Evolutionary conservation across 805 yeast genomes (phyloP).

Genomic region (Cyberlindnera mississippiensis): DNA sequence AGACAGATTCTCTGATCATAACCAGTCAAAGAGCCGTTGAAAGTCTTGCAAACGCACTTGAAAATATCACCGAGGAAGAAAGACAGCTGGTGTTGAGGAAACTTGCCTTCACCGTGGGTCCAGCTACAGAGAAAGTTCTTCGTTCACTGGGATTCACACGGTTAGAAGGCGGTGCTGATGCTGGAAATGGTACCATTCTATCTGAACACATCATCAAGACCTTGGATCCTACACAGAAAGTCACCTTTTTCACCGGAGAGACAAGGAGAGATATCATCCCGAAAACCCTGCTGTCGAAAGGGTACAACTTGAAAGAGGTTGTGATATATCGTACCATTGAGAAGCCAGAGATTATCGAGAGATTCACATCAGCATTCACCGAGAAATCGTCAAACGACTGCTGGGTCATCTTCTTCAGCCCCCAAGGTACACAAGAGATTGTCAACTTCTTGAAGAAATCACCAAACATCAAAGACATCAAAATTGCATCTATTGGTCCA

Average conservation of each 20-base stretch:
- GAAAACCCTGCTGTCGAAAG: slow-evolving; percentile 40
- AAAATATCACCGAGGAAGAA: slow-evolving; percentile 16
- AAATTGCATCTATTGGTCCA: slow-evolving; percentile 87
- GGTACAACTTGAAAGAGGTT: slow-evolving; percentile 49
- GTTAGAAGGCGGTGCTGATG: slow-evolving; percentile 66
- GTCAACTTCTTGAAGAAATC: slow-evolving; percentile 39
- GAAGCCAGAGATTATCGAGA: slow-evolving; percentile 39
- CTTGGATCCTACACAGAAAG: slow-evolving; percentile 21
- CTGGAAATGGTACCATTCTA: slow-evolving; percentile 77
- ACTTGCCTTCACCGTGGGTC: slow-evolving; percentile 85
- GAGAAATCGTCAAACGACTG: slow-evolving; percentile 22
- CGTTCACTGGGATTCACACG: slow-evolving; percentile 57
- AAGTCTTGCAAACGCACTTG: slow-evolving; percentile 48
- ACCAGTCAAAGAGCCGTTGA: slow-evolving; percentile 94
- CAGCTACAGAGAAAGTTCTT: slow-evolving; percentile 70
- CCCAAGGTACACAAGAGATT: slow-evolving; percentile 76
- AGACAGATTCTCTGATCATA: slow-evolving; percentile 56
- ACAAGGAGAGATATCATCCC: slow-evolving; percentile 82
- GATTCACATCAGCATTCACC: slow-evolving; percentile 31
- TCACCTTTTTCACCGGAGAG: slow-evolving; percentile 82
- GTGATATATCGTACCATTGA: slow-evolving; percentile 68
- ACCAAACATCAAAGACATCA: slow-evolving; percentile 17
- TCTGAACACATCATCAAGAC: slow-evolving; percentile 55
- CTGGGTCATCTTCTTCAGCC: slow-evolving; percentile 89
- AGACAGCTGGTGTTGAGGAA: slow-evolving; percentile 37